Percentiles rank a stretch among this genome's conserved stretches.
phyloP scores from a whole-genome alignment of 2,329 filamentous ascomycete genomes.

The Xylaria sp. region DNA sequence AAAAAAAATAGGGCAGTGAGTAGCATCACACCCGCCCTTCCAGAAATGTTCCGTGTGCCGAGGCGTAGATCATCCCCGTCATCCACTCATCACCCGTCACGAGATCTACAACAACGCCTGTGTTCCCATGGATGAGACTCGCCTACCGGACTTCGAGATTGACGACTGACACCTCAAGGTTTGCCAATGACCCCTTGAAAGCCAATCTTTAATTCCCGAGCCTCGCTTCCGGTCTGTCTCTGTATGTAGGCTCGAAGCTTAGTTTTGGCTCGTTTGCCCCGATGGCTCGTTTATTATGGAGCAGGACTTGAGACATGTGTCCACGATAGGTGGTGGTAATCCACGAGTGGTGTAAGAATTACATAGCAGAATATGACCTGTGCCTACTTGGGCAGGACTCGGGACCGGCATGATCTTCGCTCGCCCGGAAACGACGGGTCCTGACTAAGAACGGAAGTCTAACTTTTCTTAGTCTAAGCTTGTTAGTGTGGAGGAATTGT shows the following conservation, averaged over 20 bases:
- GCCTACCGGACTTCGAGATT: too few species aligned
- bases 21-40: conserved; percentile 19
- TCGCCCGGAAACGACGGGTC: conserved; percentile 28
- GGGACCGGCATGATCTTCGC: neutral
- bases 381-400: neutral
- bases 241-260: neutral
- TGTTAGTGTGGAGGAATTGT: conserved; percentile 1
- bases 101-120: conserved; percentile 28
- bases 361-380: conserved; percentile 23
- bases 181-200: too few species aligned
- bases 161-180: too few species aligned
- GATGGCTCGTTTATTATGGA: conserved; percentile 7
- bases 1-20: neutral
- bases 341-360: conserved; percentile 31
- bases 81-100: conserved; percentile 29
- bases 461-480: conserved; percentile 6
- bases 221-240: neutral
- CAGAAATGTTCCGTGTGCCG: conserved; percentile 32
- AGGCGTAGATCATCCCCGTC: conserved; percentile 28
- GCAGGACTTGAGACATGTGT: conserved; percentile 2
- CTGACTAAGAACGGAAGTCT: conserved; percentile 4
- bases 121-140: conserved; percentile 7
- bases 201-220: too few species aligned
- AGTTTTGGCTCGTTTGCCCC: neutral
- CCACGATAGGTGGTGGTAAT: conserved; percentile 3